phyloP scores from a whole-genome alignment of 805 yeast genomes.

The Kuraishia cidri region DNA sequence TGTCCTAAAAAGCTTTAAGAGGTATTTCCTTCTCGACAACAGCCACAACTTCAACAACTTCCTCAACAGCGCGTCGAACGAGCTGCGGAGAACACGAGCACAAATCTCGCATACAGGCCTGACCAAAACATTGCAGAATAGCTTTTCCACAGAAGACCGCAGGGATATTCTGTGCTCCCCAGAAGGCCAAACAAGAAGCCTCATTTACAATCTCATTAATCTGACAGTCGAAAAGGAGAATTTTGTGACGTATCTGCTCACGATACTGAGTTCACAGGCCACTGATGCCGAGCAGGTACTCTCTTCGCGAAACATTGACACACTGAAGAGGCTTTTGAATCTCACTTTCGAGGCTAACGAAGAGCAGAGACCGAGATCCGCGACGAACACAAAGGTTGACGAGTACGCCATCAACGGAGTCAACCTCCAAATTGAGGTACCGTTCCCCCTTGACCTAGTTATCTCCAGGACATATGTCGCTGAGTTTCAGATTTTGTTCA shows the following conservation, averaged over 20 bases:
- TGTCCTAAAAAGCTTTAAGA: conserved; percentile 41
- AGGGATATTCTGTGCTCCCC: neutral
- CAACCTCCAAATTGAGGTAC: conserved; percentile 52
- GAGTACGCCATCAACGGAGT: conserved; percentile 40
- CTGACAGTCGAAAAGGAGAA: conserved; percentile 32
- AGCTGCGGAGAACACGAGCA: conserved; percentile 30
- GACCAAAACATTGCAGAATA: conserved; percentile 16
- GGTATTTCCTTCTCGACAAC: conserved; percentile 46
- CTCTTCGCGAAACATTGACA: conserved; percentile 30
- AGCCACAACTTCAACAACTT: conserved; percentile 44
- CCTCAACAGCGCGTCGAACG: conserved; percentile 38
- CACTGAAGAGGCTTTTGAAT: conserved; percentile 33
- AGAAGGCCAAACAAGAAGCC: neutral
- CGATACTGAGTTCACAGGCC: conserved; percentile 43
- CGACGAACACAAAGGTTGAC: conserved; percentile 23
- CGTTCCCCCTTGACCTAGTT: conserved; percentile 81
- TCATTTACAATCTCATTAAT: conserved; percentile 10
- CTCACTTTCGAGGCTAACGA: conserved; percentile 24
- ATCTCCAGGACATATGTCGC: conserved; percentile 60
- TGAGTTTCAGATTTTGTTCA: conserved; percentile 73
- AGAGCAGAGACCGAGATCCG: conserved; percentile 7
- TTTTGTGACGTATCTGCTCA: conserved; percentile 29
- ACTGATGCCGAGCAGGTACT: conserved; percentile 45
- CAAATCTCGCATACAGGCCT: conserved; percentile 20
- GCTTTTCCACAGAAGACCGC: conserved; percentile 9